Percentiles rank a stretch among this genome's conserved stretches.
Conservation (phyloP, 257 asterid genomes). For the Osmanthus fragrans region DNA sequence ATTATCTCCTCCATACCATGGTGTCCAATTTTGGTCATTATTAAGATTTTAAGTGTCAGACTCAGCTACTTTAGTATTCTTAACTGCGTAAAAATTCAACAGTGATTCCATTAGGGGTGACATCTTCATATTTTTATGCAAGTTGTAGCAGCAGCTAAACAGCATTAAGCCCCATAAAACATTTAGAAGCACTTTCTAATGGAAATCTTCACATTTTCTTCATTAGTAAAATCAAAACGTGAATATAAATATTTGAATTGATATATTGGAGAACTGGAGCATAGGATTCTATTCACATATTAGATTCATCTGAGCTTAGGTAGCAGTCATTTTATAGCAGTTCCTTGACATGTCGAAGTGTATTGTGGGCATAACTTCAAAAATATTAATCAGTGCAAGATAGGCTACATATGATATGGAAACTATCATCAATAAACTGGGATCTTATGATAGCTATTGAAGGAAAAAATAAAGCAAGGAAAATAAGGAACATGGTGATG, state of each 20-base stretch:
- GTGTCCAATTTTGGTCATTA: conserved; percentile 1
- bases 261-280: neutral
- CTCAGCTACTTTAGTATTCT: neutral
- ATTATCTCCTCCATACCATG: neutral
- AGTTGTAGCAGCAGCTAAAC: neutral
- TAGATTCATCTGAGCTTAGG: neutral
- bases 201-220: neutral
- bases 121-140: neutral
- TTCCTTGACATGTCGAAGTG: neutral
- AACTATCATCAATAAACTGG: neutral
- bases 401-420: neutral
- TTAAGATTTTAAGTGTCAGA: neutral
- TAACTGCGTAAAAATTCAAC: neutral
- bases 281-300: neutral
- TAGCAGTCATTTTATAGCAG: neutral
- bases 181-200: neutral
- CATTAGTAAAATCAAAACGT: no score
- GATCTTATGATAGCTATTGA: neutral
- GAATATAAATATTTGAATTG: no score
- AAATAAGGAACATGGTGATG: no score
- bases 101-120: neutral
- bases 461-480: neutral
- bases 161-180: neutral
- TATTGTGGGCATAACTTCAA: no score
- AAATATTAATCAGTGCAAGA: no score